Evolutionary conservation across 2,329 filamentous ascomycete genomes (phyloP).

Genomic region (Phialocephala subalpina): DNA sequence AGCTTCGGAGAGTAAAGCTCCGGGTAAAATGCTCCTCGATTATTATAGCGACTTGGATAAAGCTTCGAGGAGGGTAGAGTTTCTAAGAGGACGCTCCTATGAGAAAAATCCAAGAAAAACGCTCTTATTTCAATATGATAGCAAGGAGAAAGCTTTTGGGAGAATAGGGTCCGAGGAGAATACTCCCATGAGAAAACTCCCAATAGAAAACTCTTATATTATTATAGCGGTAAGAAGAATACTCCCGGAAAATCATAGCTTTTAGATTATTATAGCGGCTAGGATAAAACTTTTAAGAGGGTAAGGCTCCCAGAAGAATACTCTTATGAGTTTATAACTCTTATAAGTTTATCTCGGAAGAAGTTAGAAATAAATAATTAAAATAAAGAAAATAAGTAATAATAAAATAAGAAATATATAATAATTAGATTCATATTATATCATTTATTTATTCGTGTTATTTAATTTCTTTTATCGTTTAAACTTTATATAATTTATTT

Average conservation of each 20-base stretch:
- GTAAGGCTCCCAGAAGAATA: constrained; percentile 4
- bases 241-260: constrained; percentile 12
- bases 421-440: too few relatives aligned
- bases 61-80: constrained; percentile 8
- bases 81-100: constrained; percentile 4
- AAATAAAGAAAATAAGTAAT: too few relatives aligned
- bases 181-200: constrained; percentile 2
- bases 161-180: constrained; percentile 8
- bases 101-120: not conserved
- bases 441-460: too few relatives aligned
- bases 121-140: not conserved
- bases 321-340: too few relatives aligned
- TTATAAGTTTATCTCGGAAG: not conserved
- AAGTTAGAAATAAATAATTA: not conserved
- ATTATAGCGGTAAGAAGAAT: constrained; percentile 13
- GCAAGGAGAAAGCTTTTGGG: constrained; percentile 13
- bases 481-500: too few relatives aligned
- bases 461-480: too few relatives aligned
- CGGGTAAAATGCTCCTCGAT: constrained; percentile 4
- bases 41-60: constrained; percentile 9
- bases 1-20: constrained; percentile 2
- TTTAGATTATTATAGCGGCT: constrained; percentile 8
- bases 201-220: constrained; percentile 10
- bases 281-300: constrained; percentile 4
- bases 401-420: too few relatives aligned